A percentile compares a stretch with the other conserved stretches of the same genome.
These are phyloP conservation scores for Patellifolia procumbens DNA, from an alignment of 179 eudicot species.

Conservation along the genomic window DNA sequence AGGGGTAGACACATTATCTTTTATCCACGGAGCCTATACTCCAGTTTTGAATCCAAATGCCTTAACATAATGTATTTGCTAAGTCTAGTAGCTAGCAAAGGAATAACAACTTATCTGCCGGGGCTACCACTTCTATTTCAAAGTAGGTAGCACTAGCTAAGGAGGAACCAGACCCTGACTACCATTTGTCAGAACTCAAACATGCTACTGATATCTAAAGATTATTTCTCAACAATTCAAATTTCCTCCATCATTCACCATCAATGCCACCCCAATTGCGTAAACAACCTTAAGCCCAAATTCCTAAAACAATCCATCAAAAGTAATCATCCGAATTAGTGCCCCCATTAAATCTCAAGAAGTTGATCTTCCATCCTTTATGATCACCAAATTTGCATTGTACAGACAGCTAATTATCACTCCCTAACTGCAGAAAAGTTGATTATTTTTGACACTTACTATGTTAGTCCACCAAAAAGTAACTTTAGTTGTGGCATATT, in stretches of 20 bases:
- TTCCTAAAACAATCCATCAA: background rate
- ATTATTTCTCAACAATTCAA: background rate
- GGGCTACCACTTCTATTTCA: background rate
- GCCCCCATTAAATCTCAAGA: background rate
- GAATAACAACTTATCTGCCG: background rate
- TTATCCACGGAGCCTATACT: background rate
- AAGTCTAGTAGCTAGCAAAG: background rate
- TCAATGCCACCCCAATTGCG: background rate
- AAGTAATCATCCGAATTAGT: background rate
- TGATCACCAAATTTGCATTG: background rate
- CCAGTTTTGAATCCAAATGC: background rate
- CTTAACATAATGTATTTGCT: background rate
- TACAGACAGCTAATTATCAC: background rate
- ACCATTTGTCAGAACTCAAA: background rate
- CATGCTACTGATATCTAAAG: background rate
- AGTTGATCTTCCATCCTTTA: background rate
- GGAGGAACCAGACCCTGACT: no score
- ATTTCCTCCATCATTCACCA: background rate
- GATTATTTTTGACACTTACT: background rate
- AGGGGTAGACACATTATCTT: background rate
- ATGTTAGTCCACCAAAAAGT: background rate
- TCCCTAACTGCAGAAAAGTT: background rate
- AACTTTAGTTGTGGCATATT: background rate
- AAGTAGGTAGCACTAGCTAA: background rate
- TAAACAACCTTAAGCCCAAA: background rate